Conservation (phyloP, 2,329 filamentous ascomycete species). For the Cercospora nicotianae region DNA sequence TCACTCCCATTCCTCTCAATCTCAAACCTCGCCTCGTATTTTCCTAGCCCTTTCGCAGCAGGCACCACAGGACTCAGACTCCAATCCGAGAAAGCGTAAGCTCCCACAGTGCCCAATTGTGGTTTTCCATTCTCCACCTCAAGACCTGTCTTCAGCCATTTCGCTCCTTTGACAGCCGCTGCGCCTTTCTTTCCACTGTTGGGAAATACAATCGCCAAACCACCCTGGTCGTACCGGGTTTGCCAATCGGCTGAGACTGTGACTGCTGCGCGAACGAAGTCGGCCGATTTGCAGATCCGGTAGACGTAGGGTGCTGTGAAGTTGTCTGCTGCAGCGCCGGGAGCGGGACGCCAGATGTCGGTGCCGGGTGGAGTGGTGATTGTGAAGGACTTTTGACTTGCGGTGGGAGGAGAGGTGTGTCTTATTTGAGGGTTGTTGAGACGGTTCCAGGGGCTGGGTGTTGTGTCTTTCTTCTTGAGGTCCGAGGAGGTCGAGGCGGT, state of each 20-base stretch:
- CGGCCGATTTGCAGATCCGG: constrained; percentile 14
- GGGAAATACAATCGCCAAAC: constrained; percentile 20
- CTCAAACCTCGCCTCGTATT: constrained; percentile 18
- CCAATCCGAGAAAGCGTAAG: constrained; percentile 23
- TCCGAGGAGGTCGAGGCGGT: not conserved
- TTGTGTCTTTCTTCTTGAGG: not conserved
- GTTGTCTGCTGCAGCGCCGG: constrained; percentile 17
- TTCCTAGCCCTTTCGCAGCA: constrained; percentile 3
- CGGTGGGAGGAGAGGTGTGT: constrained; percentile 7
- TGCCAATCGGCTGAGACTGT: constrained; percentile 21
- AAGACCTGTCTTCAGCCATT: constrained; percentile 22
- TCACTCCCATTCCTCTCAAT: constrained; percentile 50
- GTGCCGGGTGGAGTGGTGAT: constrained; percentile 22
- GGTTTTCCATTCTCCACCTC: constrained; percentile 21
- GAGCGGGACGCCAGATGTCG: constrained; percentile 24
- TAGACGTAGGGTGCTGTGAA: constrained; percentile 26
- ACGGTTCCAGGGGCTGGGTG: constrained; percentile 14
- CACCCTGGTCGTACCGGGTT: constrained; percentile 24
- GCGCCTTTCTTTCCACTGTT: not conserved
- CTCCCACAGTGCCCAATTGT: constrained; percentile 21
- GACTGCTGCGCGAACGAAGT: constrained; percentile 18
- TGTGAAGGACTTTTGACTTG: constrained; percentile 19
- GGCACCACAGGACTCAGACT: constrained; percentile 23
- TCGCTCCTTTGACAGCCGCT: not conserved
- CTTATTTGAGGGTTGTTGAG: constrained; percentile 20